Conservation (phyloP, 2,329 filamentous ascomycete genomes). For the Rutstroemia sp. region DNA sequence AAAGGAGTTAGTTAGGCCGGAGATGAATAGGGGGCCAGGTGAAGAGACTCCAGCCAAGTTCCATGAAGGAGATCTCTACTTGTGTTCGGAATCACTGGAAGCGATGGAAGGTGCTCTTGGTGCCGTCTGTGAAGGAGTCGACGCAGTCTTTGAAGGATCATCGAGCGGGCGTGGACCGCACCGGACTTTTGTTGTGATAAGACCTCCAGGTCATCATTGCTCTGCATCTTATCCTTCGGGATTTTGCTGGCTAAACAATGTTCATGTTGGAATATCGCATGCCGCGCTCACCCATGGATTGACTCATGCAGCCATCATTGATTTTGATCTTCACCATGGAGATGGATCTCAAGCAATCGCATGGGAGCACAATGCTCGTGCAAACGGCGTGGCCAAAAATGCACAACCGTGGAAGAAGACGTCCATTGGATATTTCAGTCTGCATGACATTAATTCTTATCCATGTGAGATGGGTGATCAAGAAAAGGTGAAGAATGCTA, state of each 20-base stretch:
- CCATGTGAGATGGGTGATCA: slow-evolving; percentile 92
- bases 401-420: slow-evolving; percentile 71
- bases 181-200: slow-evolving; percentile 84
- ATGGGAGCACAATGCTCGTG: slow-evolving; percentile 79
- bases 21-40: slow-evolving; percentile 47
- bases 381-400: slow-evolving; percentile 57
- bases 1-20: slow-evolving; percentile 68
- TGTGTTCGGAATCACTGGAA: slow-evolving; percentile 76
- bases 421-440: slow-evolving; percentile 88
- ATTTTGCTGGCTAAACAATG: slow-evolving; percentile 98
- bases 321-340: slow-evolving; percentile 63
- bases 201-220: slow-evolving; percentile 93
- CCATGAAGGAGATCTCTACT: slow-evolving; percentile 85
- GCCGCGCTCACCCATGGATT: slow-evolving; percentile 75
- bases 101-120: slow-evolving; percentile 89
- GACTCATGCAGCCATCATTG: slow-evolving; percentile 85
- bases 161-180: slow-evolving; percentile 46
- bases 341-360: slow-evolving; percentile 94
- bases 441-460: slow-evolving; percentile 98
- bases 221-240: slow-evolving; percentile 83
- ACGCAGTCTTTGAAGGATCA: slow-evolving; percentile 62
- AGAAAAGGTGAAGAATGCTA: slow-evolving; percentile 89
- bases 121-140: slow-evolving; percentile 87
- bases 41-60: slow-evolving; percentile 44
- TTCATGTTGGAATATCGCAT: slow-evolving; percentile 93